Evolutionary conservation across 805 yeast genomes (phyloP), one percentile per base, ranked within the genome.

Genomic region (Sugiyamaella smithiae): DNA sequence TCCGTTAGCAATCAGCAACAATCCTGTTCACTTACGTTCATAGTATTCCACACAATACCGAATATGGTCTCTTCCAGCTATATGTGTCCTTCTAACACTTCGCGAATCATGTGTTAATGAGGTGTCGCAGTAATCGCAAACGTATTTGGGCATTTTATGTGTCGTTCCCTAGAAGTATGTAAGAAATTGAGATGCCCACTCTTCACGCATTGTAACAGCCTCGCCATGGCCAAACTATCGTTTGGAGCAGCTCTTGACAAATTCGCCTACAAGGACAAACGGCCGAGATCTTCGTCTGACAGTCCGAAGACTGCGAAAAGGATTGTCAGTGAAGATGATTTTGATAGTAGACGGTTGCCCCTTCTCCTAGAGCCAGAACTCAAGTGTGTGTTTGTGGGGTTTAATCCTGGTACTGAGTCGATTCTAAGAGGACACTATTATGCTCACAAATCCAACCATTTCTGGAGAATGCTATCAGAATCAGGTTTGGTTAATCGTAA

Each of bases 101-200:
- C 80, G 71, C n/a, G 93, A 84, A 66, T 88, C 96, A 63, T 88
- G 96, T 1, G 96, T 88, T 50, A 89, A 69, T 58, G 84, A 84
- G 16, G 74, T 80, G 61, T 81, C 81, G 64, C 96, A 88, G 63
- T 88, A 88, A 57, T 85, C 93, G 66, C 96, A 88, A 67, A 52
- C 51, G 55, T 56, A 62, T 61, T 54, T 40, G 17, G 43, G 48
- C 50, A 46, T 46, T 31, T 16, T 33, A 12, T 8, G n/a, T 7
- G 32, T 17, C 22, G 44, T 40, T n/a, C n/a, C n/a, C n/a, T n/a
- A n/a, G n/a, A n/a, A n/a, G n/a, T n/a, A n/a, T n/a, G n/a, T n/a
- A n/a, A n/a, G 44, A 40, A 40, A 24, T 17, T 11, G 41, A 12
- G 16, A 37, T 19, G 14, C 16, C 28, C 14, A 22, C 4, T 14